Base-by-base conservation (phyloP, 2,329 filamentous ascomycete genomes). In the Aspergillus latus region DNA sequence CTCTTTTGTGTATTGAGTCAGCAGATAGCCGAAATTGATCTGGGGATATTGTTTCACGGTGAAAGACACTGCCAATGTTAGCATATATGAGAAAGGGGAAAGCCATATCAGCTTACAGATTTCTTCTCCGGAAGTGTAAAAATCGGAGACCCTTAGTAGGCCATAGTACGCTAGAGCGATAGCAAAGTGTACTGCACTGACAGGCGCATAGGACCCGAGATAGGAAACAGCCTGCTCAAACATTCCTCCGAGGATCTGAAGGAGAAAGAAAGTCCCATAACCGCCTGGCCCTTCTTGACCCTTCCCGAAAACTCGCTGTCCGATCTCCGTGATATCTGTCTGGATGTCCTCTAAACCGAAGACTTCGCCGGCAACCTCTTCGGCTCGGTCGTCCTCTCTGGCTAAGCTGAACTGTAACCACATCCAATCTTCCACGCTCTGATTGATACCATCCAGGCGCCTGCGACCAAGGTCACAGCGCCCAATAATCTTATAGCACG, bases 401-500 rank as follows among this genome's bases (percentile, higher is more conserved):
- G 85, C 84, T 52, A 88, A 76, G 51, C 76, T 80, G 66, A 88
- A 87, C 59, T 87, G 84, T 56, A 88, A 68, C 85, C 85, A 88
- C 60, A 86, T 79, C 84, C 84, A 88, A 64, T 88, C 85, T 64
- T 87, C 84, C 65, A 86, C 82, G 34, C 78, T 80, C 67, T 84
- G 82, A 42, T 77, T 82, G 58, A 87, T 78, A 4, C 77, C 75
- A 45, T 85, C 83, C 36, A 88, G 72, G 57, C 76, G 83, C 53
- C 83, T 78, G 43, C 80, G 78, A 47, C 74, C 77, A 57, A 87
- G 75, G 61, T 88, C 85, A 67, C 84, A 87, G 49, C 85, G 91
- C 45, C 95, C 94, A 65, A 99, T 88, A 59, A 99, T 87, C 80
- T 99, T 97, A 82, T 97, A 97, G 73, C 94, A 97, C 47, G 93